Evolutionary conservation across 768 basidiomycete species (phyloP), one percentile per base, ranked within the genome.

Genomic region (Chalciporus sphaerocephalus): DNA sequence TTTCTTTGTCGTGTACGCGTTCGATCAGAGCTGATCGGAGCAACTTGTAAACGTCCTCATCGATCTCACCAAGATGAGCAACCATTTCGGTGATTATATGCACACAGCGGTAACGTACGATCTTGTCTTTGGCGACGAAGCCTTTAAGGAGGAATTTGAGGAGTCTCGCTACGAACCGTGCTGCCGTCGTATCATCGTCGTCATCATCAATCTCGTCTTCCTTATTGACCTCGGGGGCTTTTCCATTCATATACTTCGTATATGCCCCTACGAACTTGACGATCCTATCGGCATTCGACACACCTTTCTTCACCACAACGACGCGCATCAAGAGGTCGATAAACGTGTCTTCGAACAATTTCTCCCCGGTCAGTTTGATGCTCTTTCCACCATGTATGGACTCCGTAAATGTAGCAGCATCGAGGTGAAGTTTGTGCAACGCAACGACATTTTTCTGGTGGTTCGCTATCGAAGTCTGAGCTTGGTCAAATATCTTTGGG

Each of bases 391-490:
- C 72, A 25, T 71, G 68, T n/a, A 76, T 59, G 3, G 69, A 45
- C 49, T 83, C 73, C 2, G 70, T 78, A 53, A 73, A 69, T 12
- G 68, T 55, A 1, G 83, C 80, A 9, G 83, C 84, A 42, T 85
- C 74, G 4, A 67, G 45, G 46, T 94, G 91, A 33, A 94, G 66
- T 62, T 91, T 91, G 71, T 89, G 74, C 3, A 96, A 76, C 0
- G 82, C 80, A 33, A 91, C 83, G 40, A 84, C 71, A 67, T 96
- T 95, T 74, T 96, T 96, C 50, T 85, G 82, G 65, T 97, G 93
- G 62, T 90, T 92, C 8, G 87, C 81, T 12, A 74, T 65, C 0
- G 85, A 80, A 6, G 61, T 69, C 61, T 93, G 90, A 0, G 74
- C 87, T 66, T 95, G 87, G 22, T 87, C 80, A 50, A 94, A 89